Base-by-base conservation (phyloP, 441 rosid species). In the Eutrema salsugineum region DNA sequence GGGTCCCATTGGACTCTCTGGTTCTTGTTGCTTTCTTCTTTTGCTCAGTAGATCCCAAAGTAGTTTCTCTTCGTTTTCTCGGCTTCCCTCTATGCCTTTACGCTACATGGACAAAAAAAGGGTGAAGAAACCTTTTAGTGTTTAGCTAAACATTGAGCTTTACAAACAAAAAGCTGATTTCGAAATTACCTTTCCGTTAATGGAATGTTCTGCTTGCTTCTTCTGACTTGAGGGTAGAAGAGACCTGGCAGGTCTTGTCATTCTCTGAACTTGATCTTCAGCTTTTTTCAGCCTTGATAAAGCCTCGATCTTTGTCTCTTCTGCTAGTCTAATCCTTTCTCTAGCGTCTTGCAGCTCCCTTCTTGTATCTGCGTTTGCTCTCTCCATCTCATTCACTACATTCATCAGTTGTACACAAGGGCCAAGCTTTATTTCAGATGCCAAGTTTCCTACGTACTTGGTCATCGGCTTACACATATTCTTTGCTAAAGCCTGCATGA, bases 381-480 rank as follows among this genome's bases (percentile, higher is more conserved):
- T 79, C 75, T 83, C 89, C 75, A 76, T 86, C 49, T 84, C 88
- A 39, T 86, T 87, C 66, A 82, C 89, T 62, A 86, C 46, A 67
- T 73, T 81, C 84, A 68, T 73, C 65, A 75, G 80, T 36, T 68
- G 78, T 15, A 69, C 72, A 65, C 77, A 77, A 15, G 80, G 77
- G 53, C 89, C 94, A 12, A 59, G 58, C 63, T 81, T 81, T 61
- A 88, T 61, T 56, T 88, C 91, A 77, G 80, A 81, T 67, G 78
- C 77, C 48, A 83, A 71, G 60, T 80, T 68, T 6, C 79, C 84
- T 28, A 76, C 85, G 73, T 85, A 84, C 57, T 82, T 82, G 71
- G 84, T 75, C 85, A 88, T 83, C 24, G 94, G 91, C 59, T 38
- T 61, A 74, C 91, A 86, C 85, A 88, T 85, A 14, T 72, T 70